phyloP scores from a whole-genome alignment of 257 asterid genomes.

The Solanum pinnatisectum region DNA sequence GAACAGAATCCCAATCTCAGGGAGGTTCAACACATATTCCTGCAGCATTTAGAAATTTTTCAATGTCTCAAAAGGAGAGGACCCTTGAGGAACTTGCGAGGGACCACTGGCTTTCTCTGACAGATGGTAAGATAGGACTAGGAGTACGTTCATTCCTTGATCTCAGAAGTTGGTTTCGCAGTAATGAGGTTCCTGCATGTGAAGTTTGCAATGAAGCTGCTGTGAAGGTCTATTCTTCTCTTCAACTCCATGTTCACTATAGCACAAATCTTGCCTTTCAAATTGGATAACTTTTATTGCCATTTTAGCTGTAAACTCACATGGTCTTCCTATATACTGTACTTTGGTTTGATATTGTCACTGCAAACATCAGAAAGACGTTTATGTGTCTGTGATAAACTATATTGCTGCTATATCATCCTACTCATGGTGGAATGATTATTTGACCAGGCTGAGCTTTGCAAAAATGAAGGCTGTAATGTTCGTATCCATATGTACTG shows the following conservation, averaged over 20 bases:
- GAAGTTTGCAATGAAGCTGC: constrained; percentile 95
- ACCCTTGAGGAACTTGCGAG: constrained; percentile 56
- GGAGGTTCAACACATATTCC: constrained; percentile 49
- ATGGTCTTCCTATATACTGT: neutral
- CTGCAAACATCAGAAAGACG: neutral
- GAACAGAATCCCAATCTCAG: constrained; percentile 42
- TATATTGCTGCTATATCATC: neutral
- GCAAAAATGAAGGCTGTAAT: constrained; percentile 64
- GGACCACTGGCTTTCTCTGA: constrained; percentile 76
- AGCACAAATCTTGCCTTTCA: neutral
- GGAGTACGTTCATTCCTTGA: constrained; percentile 89
- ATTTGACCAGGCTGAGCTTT: constrained; percentile 50
- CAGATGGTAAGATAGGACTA: constrained; percentile 61
- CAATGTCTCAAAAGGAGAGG: constrained; percentile 75
- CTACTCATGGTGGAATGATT: neutral
- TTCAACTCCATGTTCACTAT: neutral
- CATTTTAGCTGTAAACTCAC: neutral
- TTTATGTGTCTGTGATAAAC: neutral
- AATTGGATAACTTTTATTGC: neutral
- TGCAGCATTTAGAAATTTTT: constrained; percentile 61
- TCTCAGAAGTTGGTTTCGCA: constrained; percentile 83
- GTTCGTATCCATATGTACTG: constrained; percentile 66
- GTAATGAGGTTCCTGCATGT: constrained; percentile 71
- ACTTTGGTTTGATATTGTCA: neutral
- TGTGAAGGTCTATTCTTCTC: constrained; percentile 47